phyloP scores from a whole-genome alignment of 768 basidiomycete genomes.

The Psilocybe sp. region DNA sequence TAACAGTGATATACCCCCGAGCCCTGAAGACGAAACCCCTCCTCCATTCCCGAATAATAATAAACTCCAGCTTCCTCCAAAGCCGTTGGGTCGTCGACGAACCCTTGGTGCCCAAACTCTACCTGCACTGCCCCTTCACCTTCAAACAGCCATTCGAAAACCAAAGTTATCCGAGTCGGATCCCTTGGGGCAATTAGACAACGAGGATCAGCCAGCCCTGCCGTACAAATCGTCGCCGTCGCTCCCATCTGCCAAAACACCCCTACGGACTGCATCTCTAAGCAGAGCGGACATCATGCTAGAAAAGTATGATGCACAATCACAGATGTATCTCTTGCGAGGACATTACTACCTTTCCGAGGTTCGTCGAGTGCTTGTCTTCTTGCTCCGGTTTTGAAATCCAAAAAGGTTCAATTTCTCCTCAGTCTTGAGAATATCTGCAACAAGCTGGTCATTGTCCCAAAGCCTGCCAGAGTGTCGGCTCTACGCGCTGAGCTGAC shows the following conservation, averaged over 20 bases:
- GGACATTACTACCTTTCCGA: constrained; percentile 88
- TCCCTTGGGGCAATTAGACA: constrained; percentile 69
- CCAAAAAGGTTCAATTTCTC: constrained; percentile 74
- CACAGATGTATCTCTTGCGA: constrained; percentile 72
- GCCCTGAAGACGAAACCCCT: constrained; percentile 25
- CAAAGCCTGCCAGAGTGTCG: constrained; percentile 91
- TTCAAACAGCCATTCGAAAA: constrained; percentile 42
- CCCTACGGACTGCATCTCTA: constrained; percentile 40
- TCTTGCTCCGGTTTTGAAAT: constrained; percentile 11
- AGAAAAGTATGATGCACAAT: constrained; percentile 61
- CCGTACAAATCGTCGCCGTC: constrained; percentile 76
- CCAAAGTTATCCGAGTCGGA: constrained; percentile 62
- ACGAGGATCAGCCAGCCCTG: constrained; percentile 34
- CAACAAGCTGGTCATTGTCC: constrained; percentile 87
- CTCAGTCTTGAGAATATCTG: constrained; percentile 89
- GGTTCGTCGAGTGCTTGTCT: constrained; percentile 40
- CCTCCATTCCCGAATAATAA: constrained; percentile 8
- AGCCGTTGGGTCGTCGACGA: constrained; percentile 31
- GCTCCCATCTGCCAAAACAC: constrained; percentile 46
- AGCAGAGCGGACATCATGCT: constrained; percentile 56
- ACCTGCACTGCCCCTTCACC: constrained; percentile 66
- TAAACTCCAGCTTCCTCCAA: neutral
- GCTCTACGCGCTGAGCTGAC: constrained; percentile 96
- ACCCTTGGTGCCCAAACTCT: constrained; percentile 74
- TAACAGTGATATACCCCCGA: constrained; percentile 36